Evolutionary conservation across 345 rosid genomes (phyloP).

Genomic region (Psidium friedrichsthalianum): DNA sequence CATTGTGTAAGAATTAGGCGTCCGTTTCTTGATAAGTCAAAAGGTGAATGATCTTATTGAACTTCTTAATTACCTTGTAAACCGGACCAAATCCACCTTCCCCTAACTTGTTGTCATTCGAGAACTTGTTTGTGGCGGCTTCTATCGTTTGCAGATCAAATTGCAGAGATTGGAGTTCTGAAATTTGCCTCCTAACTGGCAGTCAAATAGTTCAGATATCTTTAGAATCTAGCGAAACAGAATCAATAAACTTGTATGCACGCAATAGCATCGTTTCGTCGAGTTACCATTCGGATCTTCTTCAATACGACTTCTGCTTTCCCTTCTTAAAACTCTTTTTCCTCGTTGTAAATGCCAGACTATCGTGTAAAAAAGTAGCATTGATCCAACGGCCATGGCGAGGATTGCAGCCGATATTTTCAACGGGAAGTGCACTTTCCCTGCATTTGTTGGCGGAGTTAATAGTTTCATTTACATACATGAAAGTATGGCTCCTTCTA

Average conservation of each 20-base stretch:
- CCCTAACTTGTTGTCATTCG: slow-evolving; percentile 21
- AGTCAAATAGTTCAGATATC: not conserved
- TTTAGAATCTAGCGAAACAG: not conserved
- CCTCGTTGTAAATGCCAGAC: not conserved
- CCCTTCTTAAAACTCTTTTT: not conserved
- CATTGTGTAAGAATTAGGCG: not conserved
- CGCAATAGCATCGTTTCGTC: not conserved
- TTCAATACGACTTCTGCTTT: not conserved
- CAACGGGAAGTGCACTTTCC: not conserved
- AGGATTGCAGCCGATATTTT: not conserved
- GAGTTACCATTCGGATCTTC: not conserved
- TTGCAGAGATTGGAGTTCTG: not conserved
- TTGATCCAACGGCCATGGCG: not conserved
- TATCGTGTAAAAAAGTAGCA: not conserved
- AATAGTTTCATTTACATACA: not conserved
- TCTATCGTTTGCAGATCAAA: not conserved
- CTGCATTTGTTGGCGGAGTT: not conserved
- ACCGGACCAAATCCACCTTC: not conserved
- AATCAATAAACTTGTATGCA: not conserved
- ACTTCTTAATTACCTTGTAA: not conserved
- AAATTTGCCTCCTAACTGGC: not conserved
- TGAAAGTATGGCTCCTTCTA: not conserved
- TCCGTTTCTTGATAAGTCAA: not conserved
- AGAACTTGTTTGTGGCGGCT: slow-evolving; percentile 19
- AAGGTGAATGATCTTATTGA: not conserved